Conservation (phyloP, 2,329 filamentous ascomycete species). For the Pseudofabraea citricarpa region DNA sequence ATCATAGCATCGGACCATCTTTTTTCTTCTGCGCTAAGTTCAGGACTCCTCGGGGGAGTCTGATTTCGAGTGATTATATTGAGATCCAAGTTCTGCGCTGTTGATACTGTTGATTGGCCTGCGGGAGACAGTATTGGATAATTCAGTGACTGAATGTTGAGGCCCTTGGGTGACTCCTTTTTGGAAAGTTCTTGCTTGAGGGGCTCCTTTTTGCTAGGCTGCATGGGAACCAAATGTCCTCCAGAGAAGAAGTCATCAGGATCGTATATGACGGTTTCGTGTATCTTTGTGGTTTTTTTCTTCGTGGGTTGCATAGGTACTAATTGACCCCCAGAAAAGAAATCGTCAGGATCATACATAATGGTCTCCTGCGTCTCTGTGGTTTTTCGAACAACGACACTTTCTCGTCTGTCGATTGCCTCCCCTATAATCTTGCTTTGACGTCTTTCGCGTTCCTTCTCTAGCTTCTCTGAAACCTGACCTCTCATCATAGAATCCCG, state of each 20-base stretch:
- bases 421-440: not conserved
- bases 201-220: not conserved
- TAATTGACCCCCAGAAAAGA: not conserved
- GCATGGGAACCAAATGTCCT: not conserved
- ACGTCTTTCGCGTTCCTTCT: not conserved
- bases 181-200: no score
- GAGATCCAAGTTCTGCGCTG: no score
- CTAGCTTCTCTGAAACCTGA: not conserved
- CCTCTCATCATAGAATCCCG: not conserved
- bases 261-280: slow-evolving; percentile 1
- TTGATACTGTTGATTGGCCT: slow-evolving; percentile 1
- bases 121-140: not conserved
- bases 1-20: slow-evolving; percentile 18
- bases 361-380: not conserved
- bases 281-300: not conserved
- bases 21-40: not conserved
- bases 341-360: not conserved
- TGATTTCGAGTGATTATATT: not conserved
- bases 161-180: not conserved
- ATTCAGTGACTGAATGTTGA: not conserved
- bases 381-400: not conserved
- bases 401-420: not conserved
- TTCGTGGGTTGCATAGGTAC: not conserved
- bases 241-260: not conserved
- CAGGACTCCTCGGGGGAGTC: not conserved